Evolutionary conservation across 148 eudicot species (phyloP).

Genomic region (Suaeda aralocaspica): DNA sequence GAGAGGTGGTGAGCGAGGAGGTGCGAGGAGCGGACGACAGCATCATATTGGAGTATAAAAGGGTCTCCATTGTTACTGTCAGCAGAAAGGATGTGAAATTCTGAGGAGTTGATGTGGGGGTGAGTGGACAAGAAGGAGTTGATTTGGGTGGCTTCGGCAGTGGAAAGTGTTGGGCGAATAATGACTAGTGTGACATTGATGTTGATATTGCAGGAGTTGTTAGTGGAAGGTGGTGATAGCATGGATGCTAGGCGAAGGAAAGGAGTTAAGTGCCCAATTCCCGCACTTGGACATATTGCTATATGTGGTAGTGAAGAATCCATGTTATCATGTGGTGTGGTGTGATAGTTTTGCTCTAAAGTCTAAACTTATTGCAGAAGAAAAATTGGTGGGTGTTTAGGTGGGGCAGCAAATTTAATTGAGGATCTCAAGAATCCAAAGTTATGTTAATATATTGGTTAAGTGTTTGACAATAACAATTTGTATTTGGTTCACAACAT

Average conservation of each 20-base stretch:
- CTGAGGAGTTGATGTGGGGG: constrained; percentile 19
- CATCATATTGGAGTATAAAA: constrained; percentile 30
- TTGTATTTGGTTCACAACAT: no score
- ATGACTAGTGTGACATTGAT: constrained; percentile 24
- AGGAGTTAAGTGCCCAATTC: constrained; percentile 69
- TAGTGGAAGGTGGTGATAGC: constrained; percentile 18
- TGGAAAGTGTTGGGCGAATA: constrained; percentile 19
- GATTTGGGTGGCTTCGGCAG: constrained; percentile 26
- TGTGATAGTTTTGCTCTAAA: no score
- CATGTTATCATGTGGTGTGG: no score
- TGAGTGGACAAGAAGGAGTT: constrained; percentile 26
- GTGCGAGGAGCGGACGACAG: constrained; percentile 29
- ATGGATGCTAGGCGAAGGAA: constrained; percentile 54
- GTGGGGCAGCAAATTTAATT: no score
- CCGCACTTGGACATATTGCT: constrained; percentile 53
- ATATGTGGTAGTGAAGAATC: constrained; percentile 34
- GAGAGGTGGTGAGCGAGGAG: constrained; percentile 27
- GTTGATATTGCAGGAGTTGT: no score
- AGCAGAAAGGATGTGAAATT: constrained; percentile 18
- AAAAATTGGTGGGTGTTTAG: no score
- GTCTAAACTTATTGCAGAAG: no score
- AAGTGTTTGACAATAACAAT: no score
- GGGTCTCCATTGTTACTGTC: constrained; percentile 16
- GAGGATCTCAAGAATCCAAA: no score
- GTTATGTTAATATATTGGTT: no score